Percentiles rank a stretch among this genome's conserved stretches.
phyloP scores from a whole-genome alignment of 192 early-diverging fungal species.

The Rhizophagus clarus region DNA sequence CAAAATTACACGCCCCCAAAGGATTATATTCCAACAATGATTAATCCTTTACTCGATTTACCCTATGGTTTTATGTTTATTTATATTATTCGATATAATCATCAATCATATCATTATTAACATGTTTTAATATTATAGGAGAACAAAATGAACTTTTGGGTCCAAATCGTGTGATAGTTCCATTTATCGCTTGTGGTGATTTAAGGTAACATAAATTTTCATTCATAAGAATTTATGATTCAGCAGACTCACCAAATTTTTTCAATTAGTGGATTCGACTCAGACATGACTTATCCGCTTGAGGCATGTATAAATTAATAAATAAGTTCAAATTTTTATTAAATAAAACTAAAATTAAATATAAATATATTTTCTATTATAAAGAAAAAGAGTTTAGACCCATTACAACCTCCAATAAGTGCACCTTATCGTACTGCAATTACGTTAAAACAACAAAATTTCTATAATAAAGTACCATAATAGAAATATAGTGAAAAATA shows the following conservation, averaged over 20 bases:
- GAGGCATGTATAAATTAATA: slow-evolving; percentile 42
- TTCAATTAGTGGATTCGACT: slow-evolving; percentile 71
- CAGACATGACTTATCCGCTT: slow-evolving; percentile 83
- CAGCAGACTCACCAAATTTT: neutral
- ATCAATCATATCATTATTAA: neutral
- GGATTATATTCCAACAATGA: slow-evolving; percentile 88
- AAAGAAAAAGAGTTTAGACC: slow-evolving; percentile 55
- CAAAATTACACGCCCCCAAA: slow-evolving; percentile 84
- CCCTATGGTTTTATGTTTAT: slow-evolving; percentile 55
- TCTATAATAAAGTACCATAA: slow-evolving; percentile 59
- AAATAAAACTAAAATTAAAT: neutral
- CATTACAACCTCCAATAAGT: slow-evolving; percentile 83
- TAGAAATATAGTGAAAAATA: neutral
- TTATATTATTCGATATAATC: neutral
- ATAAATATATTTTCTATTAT: neutral
- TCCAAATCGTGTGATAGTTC: slow-evolving; percentile 78
- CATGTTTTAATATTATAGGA: slow-evolving; percentile 25
- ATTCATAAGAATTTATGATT: neutral
- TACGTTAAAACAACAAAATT: slow-evolving; percentile 72
- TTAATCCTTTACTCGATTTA: slow-evolving; percentile 84
- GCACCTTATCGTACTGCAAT: slow-evolving; percentile 88
- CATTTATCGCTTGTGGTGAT: slow-evolving; percentile 92
- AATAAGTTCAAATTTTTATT: slow-evolving; percentile 34
- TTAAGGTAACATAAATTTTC: slow-evolving; percentile 51
- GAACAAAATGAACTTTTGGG: slow-evolving; percentile 65